Base-by-base conservation (phyloP, 306 rosid genomes). In the Lablab purpureus region DNA sequence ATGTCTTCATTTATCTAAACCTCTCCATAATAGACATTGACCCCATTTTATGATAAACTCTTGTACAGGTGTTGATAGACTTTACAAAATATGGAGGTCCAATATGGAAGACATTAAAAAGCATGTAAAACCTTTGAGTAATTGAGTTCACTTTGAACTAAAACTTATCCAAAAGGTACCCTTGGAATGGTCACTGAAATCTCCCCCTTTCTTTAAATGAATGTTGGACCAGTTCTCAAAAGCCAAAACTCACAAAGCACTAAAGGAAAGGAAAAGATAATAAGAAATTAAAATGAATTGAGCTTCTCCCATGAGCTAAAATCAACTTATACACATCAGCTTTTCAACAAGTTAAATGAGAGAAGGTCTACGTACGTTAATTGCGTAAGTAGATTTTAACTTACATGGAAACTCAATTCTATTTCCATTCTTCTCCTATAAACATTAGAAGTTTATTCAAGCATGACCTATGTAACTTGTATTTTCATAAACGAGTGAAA, bases 401-500 rank as follows among this genome's bases (percentile, higher is more conserved):
- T 10, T 21, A 19, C 4, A 22, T 0, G 22, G 28, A 55, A 55
- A 10, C 15, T 22, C 62, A 55, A 22, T 21, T 22, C 7, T 22
- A 1, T 55, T 22, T 21, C 5, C 27, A 4, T 21, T 9, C 15
- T 49, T 49, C 54, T 15, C 21, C 54, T 17, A 14, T 47, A 47
- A 4, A 5, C 15, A 47, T 15, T 47, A 49, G 21, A 17, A 49
- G 21, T 49, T 15, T 15, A 12, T 10, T 43, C 49, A 43, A 43
- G 12, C 36, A 40, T 40, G 45, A 40, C 45, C 12, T 40, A 40
- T 40, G 12, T 10, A 40, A 40, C 51, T 25, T 32, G 34, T 19
- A 59, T 32, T 71, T 71, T 79, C 55, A 79, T 70, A 60, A 46
- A 36, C 22, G 19, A 59, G 64, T n/a, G 41, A 60, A 79, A 46